Percentiles rank a stretch among this genome's conserved stretches.
phyloP scores from a whole-genome alignment of 2,329 filamentous ascomycete species.

The Scedosporium apiospermum region DNA sequence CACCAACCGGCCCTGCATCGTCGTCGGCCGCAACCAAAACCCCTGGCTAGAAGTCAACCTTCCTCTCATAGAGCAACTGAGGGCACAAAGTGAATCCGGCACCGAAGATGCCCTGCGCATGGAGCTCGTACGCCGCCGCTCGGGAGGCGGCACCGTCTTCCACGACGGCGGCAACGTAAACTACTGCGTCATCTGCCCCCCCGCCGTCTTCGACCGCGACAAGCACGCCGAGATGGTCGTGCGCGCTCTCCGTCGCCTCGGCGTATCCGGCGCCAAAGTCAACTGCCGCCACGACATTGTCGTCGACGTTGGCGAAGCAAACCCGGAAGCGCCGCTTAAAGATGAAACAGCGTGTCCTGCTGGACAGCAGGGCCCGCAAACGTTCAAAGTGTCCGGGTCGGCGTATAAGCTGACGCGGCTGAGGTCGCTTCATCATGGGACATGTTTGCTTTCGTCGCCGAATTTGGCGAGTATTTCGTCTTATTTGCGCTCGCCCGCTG shows the following conservation, averaged over 20 bases:
- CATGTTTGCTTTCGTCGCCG: constrained; percentile 70
- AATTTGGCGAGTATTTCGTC: constrained; percentile 60
- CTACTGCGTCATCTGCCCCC: constrained; percentile 83
- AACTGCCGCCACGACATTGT: constrained; percentile 94
- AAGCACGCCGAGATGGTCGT: constrained; percentile 90
- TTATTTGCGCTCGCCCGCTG: constrained; percentile 70
- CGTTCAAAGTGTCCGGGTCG: constrained; percentile 81
- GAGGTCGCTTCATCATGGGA: constrained; percentile 85
- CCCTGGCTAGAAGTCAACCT: constrained; percentile 91
- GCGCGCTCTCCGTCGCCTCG: constrained; percentile 59
- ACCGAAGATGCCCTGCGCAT: constrained; percentile 20
- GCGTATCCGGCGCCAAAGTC: constrained; percentile 54
- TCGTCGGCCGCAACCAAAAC: constrained; percentile 95
- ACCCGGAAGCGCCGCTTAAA: background rate
- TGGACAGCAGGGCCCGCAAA: constrained; percentile 12
- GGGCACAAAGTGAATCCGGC: constrained; percentile 6
- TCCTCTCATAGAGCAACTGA: constrained; percentile 33
- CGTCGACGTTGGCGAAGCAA: constrained; percentile 35
- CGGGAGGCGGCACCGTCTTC: constrained; percentile 87
- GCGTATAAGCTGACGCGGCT: constrained; percentile 85
- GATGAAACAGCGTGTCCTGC: background rate
- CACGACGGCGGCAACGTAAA: constrained; percentile 92
- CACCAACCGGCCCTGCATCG: constrained; percentile 74
- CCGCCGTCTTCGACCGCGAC: constrained; percentile 67
- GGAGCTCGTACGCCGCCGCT: constrained; percentile 69